Percentiles rank a stretch among this genome's conserved stretches.
phyloP scores from a whole-genome alignment of 2,329 filamentous ascomycete species.

The Curvularia verruculosa region DNA sequence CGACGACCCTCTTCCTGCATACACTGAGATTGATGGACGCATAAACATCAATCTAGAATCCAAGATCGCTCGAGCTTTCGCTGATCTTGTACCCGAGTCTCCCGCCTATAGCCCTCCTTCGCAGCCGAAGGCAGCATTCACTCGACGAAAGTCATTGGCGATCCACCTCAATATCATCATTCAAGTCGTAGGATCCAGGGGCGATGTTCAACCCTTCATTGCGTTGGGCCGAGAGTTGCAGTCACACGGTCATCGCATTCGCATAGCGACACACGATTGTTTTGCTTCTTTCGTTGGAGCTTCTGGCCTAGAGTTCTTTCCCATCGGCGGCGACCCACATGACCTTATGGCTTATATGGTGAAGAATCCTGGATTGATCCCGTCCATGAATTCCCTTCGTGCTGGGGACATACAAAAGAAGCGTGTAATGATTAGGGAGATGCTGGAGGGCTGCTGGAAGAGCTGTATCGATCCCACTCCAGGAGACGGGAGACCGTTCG shows the following conservation, averaged over 20 bases:
- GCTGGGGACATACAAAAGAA: constrained; percentile 43
- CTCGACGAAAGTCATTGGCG: too few relatives aligned
- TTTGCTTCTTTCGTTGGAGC: constrained; percentile 23
- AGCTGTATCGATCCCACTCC: constrained; percentile 30
- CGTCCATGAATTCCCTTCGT: constrained; percentile 28
- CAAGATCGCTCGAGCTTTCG: too few relatives aligned
- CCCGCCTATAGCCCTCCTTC: too few relatives aligned
- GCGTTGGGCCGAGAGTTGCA: constrained; percentile 60
- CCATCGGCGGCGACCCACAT: constrained; percentile 44
- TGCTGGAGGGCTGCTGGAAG: constrained; percentile 39
- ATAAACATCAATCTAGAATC: too few relatives aligned
- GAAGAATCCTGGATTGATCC: constrained; percentile 53
- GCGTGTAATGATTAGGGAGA: constrained; percentile 32
- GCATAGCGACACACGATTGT: constrained; percentile 32
- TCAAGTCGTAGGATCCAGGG: constrained; percentile 21
- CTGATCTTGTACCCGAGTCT: too few relatives aligned
- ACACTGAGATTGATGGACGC: too few relatives aligned
- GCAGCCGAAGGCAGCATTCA: too few relatives aligned
- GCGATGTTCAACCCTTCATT: constrained; percentile 66
- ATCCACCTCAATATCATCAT: too few relatives aligned
- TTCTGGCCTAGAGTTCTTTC: constrained; percentile 45
- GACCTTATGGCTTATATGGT: constrained; percentile 56
- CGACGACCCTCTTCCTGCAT: too few relatives aligned
- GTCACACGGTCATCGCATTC: constrained; percentile 34
- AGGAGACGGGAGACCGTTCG: constrained; percentile 59